A percentile compares a stretch with the other conserved stretches of the same genome.
Evolutionary conservation across 2,329 filamentous ascomycete genomes (phyloP).

Genomic region (Aaosphaeria pasadenensis): DNA sequence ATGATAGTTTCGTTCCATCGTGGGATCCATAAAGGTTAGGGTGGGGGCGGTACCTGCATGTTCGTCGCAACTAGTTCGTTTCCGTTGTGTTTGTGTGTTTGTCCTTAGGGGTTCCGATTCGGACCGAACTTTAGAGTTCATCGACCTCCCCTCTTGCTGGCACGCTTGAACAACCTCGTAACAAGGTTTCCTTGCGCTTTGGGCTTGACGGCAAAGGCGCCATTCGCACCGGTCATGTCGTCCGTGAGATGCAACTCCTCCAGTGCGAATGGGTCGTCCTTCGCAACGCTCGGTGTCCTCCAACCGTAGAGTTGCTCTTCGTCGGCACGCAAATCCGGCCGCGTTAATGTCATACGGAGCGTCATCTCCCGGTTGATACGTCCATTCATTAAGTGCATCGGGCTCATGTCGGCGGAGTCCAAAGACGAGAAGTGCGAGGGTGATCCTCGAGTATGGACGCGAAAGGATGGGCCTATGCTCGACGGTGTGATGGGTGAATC

Average conservation of each 20-base stretch:
- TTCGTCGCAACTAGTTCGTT: not conserved
- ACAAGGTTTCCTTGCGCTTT: constrained; percentile 33
- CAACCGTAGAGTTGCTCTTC: constrained; percentile 72
- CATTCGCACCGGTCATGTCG: constrained; percentile 45
- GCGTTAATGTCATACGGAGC: constrained; percentile 88
- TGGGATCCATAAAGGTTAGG: no score
- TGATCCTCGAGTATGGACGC: constrained; percentile 26
- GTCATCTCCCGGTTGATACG: constrained; percentile 79
- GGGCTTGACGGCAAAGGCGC: constrained; percentile 45
- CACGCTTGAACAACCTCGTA: constrained; percentile 34
- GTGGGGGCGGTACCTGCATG: no score
- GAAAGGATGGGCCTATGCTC: constrained; percentile 32
- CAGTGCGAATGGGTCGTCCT: constrained; percentile 54
- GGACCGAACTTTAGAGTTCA: not conserved
- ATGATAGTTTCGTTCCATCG: no score
- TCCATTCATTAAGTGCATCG: constrained; percentile 16
- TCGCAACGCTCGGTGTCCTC: constrained; percentile 43
- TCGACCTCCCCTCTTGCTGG: constrained; percentile 29
- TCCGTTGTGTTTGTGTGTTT: not conserved
- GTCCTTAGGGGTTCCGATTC: not conserved
- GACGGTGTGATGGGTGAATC: constrained; percentile 38
- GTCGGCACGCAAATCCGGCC: constrained; percentile 76
- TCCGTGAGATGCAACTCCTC: constrained; percentile 51
- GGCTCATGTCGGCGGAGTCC: constrained; percentile 24
- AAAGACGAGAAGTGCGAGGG: constrained; percentile 29